Evolutionary conservation across 139 green algal genomes (phyloP).

Genomic region (Yamagishiella unicocca): DNA sequence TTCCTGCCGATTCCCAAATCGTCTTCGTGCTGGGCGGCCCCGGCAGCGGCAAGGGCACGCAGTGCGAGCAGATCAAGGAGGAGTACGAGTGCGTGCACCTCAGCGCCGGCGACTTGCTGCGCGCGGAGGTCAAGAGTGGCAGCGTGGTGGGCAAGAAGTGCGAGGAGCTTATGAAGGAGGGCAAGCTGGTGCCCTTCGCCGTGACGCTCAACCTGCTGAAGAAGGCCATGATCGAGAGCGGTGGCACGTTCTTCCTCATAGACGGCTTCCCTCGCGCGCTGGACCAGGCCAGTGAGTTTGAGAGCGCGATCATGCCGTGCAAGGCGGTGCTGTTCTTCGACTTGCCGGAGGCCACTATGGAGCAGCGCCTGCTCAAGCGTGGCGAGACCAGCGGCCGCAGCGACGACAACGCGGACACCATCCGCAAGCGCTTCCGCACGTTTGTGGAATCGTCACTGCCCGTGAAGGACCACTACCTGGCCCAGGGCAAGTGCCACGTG

Average conservation of each 20-base stretch:
- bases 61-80: conserved; percentile 65
- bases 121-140: conserved; percentile 79
- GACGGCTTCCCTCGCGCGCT: conserved; percentile 93
- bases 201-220: conserved; percentile 85
- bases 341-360: conserved; percentile 81
- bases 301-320: conserved; percentile 65
- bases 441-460: conserved; percentile 90
- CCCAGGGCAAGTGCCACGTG: conserved; percentile 72
- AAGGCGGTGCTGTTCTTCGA: conserved; percentile 62
- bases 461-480: conserved; percentile 88
- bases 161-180: conserved; percentile 86
- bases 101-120: conserved; percentile 82
- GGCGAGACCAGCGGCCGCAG: conserved; percentile 83
- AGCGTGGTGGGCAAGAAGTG: conserved; percentile 73
- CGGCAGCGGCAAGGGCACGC: conserved; percentile 68
- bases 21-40: conserved; percentile 69
- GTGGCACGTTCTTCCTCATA: conserved; percentile 85
- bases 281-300: conserved; percentile 85
- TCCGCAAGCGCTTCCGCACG: conserved; percentile 96
- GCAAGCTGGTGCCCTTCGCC: conserved; percentile 81
- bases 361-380: conserved; percentile 85
- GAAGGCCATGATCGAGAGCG: conserved; percentile 76
- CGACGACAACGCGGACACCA: conserved; percentile 81
- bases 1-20: conserved; percentile 56
- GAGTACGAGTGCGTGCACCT: conserved; percentile 62